A percentile compares a stretch with the other conserved stretches of the same genome.
phyloP scores from a whole-genome alignment of 305 asterid species.

The Fraxinus ornus region DNA sequence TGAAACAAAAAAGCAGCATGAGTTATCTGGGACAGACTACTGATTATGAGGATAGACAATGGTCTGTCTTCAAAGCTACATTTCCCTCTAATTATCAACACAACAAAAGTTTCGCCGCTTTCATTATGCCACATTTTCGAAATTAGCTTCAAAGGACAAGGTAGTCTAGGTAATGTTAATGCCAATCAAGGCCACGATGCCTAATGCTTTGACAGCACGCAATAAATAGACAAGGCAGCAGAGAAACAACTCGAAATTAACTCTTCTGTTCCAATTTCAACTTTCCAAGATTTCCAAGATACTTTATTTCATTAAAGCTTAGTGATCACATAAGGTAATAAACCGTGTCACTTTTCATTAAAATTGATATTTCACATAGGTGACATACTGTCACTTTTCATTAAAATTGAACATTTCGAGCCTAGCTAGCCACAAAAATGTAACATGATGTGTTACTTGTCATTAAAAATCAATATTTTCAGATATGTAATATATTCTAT shows the following conservation, averaged over 20 bases:
- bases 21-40: constrained; percentile 58
- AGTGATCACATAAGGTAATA: not conserved
- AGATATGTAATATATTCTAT: not conserved
- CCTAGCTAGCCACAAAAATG: not conserved
- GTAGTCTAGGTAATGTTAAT: constrained; percentile 43
- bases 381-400: not conserved
- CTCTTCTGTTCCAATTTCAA: constrained; percentile 30
- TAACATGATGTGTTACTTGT: not conserved
- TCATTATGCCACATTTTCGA: constrained; percentile 29
- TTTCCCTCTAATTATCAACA: not conserved
- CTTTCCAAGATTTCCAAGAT: not conserved
- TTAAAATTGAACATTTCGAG: not conserved
- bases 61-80: not conserved
- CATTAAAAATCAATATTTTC: not conserved
- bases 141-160: constrained; percentile 62
- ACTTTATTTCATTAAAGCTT: not conserved
- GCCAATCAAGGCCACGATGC: constrained; percentile 46
- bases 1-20: constrained; percentile 47
- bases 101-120: not conserved
- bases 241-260: constrained; percentile 40
- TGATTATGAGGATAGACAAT: constrained; percentile 32
- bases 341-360: not conserved
- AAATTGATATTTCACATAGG: not conserved
- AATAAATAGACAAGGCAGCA: constrained; percentile 41
- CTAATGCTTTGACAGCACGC: constrained; percentile 19